Conservation (phyloP, 208 protist genomes). For the Trypanosoma theileri region DNA sequence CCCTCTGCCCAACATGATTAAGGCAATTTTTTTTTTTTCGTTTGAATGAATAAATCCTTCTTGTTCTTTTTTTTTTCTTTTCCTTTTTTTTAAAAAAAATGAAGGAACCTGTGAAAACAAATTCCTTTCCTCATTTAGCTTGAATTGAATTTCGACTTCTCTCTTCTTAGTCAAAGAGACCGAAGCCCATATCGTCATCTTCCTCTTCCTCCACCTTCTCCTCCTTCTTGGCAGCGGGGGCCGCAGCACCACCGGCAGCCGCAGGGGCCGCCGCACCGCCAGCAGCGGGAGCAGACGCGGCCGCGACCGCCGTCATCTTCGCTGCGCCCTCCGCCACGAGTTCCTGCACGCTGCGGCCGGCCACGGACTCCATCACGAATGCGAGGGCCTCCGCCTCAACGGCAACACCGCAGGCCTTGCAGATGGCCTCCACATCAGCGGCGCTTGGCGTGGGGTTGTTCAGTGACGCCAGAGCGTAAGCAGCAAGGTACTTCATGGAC, state of each 20-base stretch:
- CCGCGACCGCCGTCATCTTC: slow-evolving; percentile 76
- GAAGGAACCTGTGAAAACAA: neutral
- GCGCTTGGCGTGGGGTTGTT: slow-evolving; percentile 67
- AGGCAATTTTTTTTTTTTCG: too few species aligned
- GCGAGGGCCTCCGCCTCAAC: slow-evolving; percentile 76
- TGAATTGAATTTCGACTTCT: neutral
- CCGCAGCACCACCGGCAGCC: slow-evolving; percentile 36
- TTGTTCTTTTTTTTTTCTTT: neutral
- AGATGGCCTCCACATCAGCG: slow-evolving; percentile 84
- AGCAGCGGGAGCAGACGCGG: slow-evolving; percentile 38
- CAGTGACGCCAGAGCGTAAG: slow-evolving; percentile 89
- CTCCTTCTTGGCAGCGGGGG: slow-evolving; percentile 43
- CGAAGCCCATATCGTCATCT: slow-evolving; percentile 90
- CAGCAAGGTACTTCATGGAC: slow-evolving; percentile 92
- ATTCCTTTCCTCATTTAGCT: neutral
- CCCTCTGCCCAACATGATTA: neutral
- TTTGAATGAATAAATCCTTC: too few species aligned
- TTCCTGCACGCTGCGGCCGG: slow-evolving; percentile 67
- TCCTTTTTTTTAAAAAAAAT: neutral
- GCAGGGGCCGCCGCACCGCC: slow-evolving; percentile 33
- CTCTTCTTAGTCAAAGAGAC: slow-evolving; percentile 83
- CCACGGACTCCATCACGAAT: slow-evolving; percentile 80
- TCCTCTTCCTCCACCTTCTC: slow-evolving; percentile 72
- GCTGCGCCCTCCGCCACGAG: slow-evolving; percentile 74
- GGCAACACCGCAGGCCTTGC: slow-evolving; percentile 70